Base-by-base conservation (phyloP, 192 early-diverging fungal genomes). In the Gamsiella multidivaricata region DNA sequence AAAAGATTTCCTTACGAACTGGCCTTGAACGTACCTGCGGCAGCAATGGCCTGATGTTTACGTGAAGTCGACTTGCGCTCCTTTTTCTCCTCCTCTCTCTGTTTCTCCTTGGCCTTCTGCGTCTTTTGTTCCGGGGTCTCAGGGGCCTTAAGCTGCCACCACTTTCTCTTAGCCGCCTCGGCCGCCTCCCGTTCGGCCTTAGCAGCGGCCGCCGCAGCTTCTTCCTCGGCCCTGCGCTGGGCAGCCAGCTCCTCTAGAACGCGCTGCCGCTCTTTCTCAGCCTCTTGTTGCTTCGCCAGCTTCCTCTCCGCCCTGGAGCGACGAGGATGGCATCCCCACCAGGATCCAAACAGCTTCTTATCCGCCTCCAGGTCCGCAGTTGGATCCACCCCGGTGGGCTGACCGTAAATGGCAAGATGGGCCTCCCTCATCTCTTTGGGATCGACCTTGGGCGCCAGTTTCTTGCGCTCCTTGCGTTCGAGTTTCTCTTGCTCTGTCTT, bases 311-410 rank as follows among this genome's bases (percentile, higher is more conserved):
- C 74, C n/a, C 65, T 34, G 3, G 74, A 69, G 5, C 65, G 65
- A 11, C 74, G 74, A 26, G 74, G 74, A 22, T 78, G 74, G 49
- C 74, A 78, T 15, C 65, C 74, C 74, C 74, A 78, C 74, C 74
- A 78, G 53, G 65, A 57, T 1, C 74, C 74, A 54, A 78, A 78
- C 46, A 50, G 25, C 49, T 69, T 78, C 61, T 78, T 78, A 45
- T 78, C 74, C 1, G 33, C 54, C 29, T 73, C 70, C 10, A 69
- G 65, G 1, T 69, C 65, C 12, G 52, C 54, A 4, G 55, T n/a
- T 0, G 22, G 15, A 9, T 76, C 64, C 0, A 20, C 26, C 3
- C n/a, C 26, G 17, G 28, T 26, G 8, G n/a, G n/a, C n/a, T 50
- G 12, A 28, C 61, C 61, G 51, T 78, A 78, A 3, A 78, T 39